phyloP scores from a whole-genome alignment of 768 basidiomycete genomes.

The Cystofilobasidium capitatum region DNA sequence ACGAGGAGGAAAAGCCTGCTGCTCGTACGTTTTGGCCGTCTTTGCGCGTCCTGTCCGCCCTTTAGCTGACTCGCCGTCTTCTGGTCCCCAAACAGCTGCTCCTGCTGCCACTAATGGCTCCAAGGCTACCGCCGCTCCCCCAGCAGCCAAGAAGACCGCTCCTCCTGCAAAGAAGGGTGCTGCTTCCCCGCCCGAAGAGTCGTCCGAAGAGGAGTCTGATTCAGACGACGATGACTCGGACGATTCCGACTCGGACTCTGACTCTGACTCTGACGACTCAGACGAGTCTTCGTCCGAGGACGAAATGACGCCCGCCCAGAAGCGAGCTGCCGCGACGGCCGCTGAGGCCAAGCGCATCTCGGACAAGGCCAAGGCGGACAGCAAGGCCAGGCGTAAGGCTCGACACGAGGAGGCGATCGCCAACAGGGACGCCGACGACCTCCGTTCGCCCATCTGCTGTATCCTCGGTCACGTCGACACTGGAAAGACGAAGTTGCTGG shows the following conservation, averaged over 20 bases:
- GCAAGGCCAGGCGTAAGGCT: conserved; percentile 50
- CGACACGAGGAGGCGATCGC: conserved; percentile 77
- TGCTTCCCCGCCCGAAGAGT: conserved; percentile 43
- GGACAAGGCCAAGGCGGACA: conserved; percentile 10
- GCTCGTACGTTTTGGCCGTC: neutral
- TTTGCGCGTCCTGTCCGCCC: neutral
- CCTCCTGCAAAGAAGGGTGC: conserved; percentile 34
- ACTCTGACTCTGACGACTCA: conserved; percentile 32
- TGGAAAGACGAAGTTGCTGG: conserved; percentile 93
- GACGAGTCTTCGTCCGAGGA: conserved; percentile 36
- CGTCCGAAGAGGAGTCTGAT: conserved; percentile 39
- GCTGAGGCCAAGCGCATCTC: conserved; percentile 56
- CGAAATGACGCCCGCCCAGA: conserved; percentile 55
- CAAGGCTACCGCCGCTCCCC: too few species aligned
- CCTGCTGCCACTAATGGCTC: conserved; percentile 26
- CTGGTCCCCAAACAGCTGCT: conserved; percentile 29
- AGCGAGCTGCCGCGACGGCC: conserved; percentile 57
- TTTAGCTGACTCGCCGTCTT: neutral
- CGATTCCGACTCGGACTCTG: conserved; percentile 33
- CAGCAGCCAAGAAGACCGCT: conserved; percentile 29
- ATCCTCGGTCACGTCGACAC: conserved; percentile 99
- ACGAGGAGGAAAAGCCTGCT: conserved; percentile 46
- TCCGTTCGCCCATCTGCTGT: conserved; percentile 96
- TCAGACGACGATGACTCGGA: conserved; percentile 44
- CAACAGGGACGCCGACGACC: conserved; percentile 72